phyloP scores from a whole-genome alignment of 192 early-diverging fungal genomes.

The Kappamyces sp. region DNA sequence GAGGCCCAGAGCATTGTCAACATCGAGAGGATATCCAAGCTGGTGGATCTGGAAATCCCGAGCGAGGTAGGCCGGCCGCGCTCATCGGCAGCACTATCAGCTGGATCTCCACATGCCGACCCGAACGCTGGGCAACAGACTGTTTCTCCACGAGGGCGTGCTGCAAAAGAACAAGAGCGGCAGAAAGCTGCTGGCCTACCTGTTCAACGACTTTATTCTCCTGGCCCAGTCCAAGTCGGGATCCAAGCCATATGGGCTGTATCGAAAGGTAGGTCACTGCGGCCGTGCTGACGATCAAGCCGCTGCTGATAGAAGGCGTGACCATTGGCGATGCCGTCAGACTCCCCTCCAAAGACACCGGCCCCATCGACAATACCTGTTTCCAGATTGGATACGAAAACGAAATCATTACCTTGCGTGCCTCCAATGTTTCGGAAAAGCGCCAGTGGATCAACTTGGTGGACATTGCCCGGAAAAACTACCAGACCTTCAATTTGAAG shows the following conservation, averaged over 20 bases:
- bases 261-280: slow-evolving; percentile 26
- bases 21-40: slow-evolving; percentile 39
- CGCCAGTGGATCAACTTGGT: slow-evolving; percentile 51
- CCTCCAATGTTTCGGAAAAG: slow-evolving; percentile 46
- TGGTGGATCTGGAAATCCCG: slow-evolving; percentile 52
- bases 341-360: slow-evolving; percentile 22
- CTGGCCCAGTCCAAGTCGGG: slow-evolving; percentile 39
- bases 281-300: slow-evolving; percentile 9
- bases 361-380: slow-evolving; percentile 38
- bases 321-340: slow-evolving; percentile 29
- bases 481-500: slow-evolving; percentile 9
- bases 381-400: slow-evolving; percentile 57
- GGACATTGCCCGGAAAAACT: slow-evolving; percentile 17
- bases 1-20: slow-evolving; percentile 47
- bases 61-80: slow-evolving; percentile 24
- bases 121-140: slow-evolving; percentile 46
- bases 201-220: slow-evolving; percentile 53
- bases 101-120: slow-evolving; percentile 56
- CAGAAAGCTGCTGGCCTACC: slow-evolving; percentile 60
- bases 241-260: slow-evolving; percentile 21
- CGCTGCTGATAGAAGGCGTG: slow-evolving; percentile 31
- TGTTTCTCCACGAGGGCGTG: slow-evolving; percentile 64
- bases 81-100: slow-evolving; percentile 21
- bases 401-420: slow-evolving; percentile 48
- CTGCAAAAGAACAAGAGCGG: slow-evolving; percentile 73